These are phyloP conservation scores for Plasmopara muralis DNA, from an alignment of 352 stramenopile genomes.

Conservation along the genomic window DNA sequence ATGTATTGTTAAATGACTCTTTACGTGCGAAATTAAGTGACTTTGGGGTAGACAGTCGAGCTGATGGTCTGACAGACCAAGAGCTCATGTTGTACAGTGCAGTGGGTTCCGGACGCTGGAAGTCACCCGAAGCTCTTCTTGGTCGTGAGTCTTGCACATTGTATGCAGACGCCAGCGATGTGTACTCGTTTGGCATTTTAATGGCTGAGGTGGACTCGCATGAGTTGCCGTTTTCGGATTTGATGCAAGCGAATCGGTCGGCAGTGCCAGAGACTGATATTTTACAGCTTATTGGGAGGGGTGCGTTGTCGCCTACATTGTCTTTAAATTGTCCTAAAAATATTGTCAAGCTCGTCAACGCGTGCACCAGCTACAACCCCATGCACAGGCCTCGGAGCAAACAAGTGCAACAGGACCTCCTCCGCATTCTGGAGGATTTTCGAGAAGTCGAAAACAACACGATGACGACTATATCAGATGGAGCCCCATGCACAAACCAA, in stretches of 20 bases:
- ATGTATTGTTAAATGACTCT: conserved; percentile 48
- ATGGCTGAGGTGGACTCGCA: conserved; percentile 69
- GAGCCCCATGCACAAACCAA: conserved; percentile 1
- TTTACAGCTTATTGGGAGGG: conserved; percentile 58
- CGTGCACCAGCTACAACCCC: conserved; percentile 33
- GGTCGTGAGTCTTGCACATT: conserved; percentile 36
- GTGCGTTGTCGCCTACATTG: conserved; percentile 47
- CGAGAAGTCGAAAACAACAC: conserved; percentile 18
- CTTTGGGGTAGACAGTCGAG: conserved; percentile 42
- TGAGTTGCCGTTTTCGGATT: conserved; percentile 58
- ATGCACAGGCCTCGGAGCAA: conserved; percentile 31
- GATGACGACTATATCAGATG: conserved; percentile 20
- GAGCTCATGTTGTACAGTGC: conserved; percentile 59
- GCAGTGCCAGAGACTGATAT: conserved; percentile 55
- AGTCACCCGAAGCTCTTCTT: conserved; percentile 59
- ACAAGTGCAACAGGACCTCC: conserved; percentile 28
- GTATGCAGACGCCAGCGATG: conserved; percentile 45
- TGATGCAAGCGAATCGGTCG: conserved; percentile 53
- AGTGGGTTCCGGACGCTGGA: conserved; percentile 63
- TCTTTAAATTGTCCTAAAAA: conserved; percentile 39
- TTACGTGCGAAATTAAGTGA: conserved; percentile 65
- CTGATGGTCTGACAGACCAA: conserved; percentile 46
- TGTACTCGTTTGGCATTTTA: conserved; percentile 65
- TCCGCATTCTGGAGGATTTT: conserved; percentile 30
- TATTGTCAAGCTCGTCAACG: conserved; percentile 42